Evolutionary conservation across 345 rosid genomes (phyloP).

Genomic region (Iberis pinnata): DNA sequence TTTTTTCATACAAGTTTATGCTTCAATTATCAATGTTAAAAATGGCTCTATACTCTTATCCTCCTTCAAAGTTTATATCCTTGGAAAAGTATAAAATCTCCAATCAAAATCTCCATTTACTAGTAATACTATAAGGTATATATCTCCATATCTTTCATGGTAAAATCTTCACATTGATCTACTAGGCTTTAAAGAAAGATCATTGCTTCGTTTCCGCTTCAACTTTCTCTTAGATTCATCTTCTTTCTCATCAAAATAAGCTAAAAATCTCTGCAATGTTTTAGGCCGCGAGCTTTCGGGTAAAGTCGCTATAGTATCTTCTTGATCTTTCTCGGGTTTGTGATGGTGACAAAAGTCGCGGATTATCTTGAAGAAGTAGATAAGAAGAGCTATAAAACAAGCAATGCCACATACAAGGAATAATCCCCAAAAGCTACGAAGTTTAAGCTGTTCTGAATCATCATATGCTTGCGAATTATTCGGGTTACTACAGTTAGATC

Average conservation of each 20-base stretch:
- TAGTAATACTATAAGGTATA: conserved; percentile 5
- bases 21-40: no score
- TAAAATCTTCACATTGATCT: conserved; percentile 19
- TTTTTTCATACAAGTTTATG: no score
- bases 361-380: conserved; percentile 47
- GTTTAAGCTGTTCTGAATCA: conserved; percentile 58
- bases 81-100: no score
- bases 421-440: conserved; percentile 74
- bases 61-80: no score
- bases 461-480: conserved; percentile 23
- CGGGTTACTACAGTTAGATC: conserved; percentile 38
- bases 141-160: background rate
- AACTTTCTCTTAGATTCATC: conserved; percentile 36
- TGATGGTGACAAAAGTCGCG: conserved; percentile 39
- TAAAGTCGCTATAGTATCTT: conserved; percentile 31
- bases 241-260: conserved; percentile 58
- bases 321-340: conserved; percentile 14
- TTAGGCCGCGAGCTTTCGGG: conserved; percentile 36
- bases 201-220: conserved; percentile 57
- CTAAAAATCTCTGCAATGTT: conserved; percentile 52
- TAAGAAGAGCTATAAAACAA: conserved; percentile 46
- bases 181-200: conserved; percentile 21
- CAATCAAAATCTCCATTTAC: conserved; percentile 12
- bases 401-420: conserved; percentile 70
- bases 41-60: no score